A percentile compares a stretch with the other conserved stretches of the same genome.
phyloP scores from a whole-genome alignment of 176 grass and related monocot species.

The Carex pumila region DNA sequence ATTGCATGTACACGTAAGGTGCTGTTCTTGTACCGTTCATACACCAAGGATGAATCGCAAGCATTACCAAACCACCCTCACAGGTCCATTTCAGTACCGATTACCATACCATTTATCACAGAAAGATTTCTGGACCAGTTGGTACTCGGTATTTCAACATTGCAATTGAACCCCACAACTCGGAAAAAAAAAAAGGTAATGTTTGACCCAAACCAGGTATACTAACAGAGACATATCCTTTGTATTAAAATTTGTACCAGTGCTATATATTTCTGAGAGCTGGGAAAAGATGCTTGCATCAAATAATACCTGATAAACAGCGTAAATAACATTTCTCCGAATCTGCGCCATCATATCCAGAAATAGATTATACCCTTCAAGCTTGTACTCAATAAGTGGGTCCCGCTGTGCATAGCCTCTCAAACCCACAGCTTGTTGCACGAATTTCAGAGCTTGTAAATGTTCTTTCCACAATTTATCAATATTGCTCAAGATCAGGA shows the following conservation, averaged over 20 bases:
- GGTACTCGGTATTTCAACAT: neutral
- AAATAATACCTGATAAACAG: slow-evolving; percentile 89
- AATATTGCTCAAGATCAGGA: slow-evolving; percentile 94
- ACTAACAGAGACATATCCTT: neutral
- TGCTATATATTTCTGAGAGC: neutral
- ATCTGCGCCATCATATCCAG: slow-evolving; percentile 99
- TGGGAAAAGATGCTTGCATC: neutral
- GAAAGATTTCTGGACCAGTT: neutral
- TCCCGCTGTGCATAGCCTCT: slow-evolving; percentile 95
- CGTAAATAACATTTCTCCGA: slow-evolving; percentile 94
- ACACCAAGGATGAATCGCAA: neutral
- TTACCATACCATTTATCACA: neutral
- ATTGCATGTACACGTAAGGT: neutral
- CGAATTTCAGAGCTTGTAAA: slow-evolving; percentile 89
- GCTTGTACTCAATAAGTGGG: slow-evolving; percentile 95
- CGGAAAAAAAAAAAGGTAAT: neutral
- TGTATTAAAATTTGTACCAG: neutral
- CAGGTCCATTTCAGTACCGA: neutral
- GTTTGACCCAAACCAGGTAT: neutral
- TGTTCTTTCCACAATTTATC: slow-evolving; percentile 99
- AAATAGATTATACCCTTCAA: slow-evolving; percentile 98
- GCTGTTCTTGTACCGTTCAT: neutral
- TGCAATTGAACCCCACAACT: neutral
- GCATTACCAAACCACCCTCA: neutral
- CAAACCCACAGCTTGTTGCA: slow-evolving; percentile 97